phyloP scores from a whole-genome alignment of 2,329 filamentous ascomycete genomes.

The Colletotrichum eleusines region DNA sequence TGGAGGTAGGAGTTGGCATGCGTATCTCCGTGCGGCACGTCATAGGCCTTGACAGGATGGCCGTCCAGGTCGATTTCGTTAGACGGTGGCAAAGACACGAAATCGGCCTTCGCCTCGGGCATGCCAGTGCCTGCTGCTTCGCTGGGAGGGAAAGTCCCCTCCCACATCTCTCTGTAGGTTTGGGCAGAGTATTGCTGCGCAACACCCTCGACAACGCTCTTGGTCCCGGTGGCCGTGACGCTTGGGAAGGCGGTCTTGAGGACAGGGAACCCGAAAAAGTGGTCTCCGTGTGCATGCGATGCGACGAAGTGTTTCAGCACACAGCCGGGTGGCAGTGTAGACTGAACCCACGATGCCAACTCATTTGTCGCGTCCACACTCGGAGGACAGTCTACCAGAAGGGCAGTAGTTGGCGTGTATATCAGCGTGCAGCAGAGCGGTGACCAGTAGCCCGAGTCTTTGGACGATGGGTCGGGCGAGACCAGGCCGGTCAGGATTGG shows the following conservation, averaged over 20 bases:
- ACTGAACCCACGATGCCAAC: neutral
- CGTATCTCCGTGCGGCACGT: slow-evolving; percentile 8
- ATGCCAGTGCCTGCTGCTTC: slow-evolving; percentile 7
- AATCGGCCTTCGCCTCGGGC: neutral
- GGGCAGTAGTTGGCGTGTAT: neutral
- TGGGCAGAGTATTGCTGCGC: slow-evolving; percentile 4
- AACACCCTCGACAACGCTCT: slow-evolving; percentile 4
- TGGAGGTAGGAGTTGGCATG: slow-evolving; percentile 14
- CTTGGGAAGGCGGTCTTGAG: neutral
- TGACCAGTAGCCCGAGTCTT: slow-evolving; percentile 9
- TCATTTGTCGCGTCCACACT: slow-evolving; percentile 1
- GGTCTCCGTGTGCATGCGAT: slow-evolving; percentile 16
- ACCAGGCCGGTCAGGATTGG: neutral
- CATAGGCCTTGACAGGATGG: neutral
- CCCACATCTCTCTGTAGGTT: neutral
- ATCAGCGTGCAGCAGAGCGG: slow-evolving; percentile 6
- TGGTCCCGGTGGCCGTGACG: neutral
- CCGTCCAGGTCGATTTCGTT: neutral
- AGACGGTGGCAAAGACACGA: neutral
- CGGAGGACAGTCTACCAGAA: slow-evolving; percentile 6
- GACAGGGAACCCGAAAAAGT: slow-evolving; percentile 8
- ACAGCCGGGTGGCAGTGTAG: neutral
- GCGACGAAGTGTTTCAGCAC: neutral
- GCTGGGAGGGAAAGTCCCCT: neutral
- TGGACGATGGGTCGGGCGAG: neutral